Evolutionary conservation across 768 basidiomycete genomes (phyloP).

Genomic region (Hygrophoropsis aurantiaca): DNA sequence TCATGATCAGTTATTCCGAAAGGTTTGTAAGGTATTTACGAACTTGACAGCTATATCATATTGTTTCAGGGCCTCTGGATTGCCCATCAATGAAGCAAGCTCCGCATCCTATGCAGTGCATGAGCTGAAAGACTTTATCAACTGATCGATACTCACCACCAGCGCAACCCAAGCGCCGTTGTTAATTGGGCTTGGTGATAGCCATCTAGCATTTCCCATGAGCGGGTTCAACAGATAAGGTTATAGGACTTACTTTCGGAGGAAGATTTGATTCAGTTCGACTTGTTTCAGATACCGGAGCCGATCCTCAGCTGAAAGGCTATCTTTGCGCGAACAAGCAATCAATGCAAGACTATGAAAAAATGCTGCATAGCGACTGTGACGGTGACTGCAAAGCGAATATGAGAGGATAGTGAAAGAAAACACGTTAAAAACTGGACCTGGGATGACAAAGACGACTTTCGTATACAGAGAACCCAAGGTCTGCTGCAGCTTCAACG

Average conservation of each 20-base stretch:
- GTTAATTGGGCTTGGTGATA: slow-evolving; percentile 69
- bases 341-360: slow-evolving; percentile 71
- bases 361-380: slow-evolving; percentile 66
- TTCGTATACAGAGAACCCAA: slow-evolving; percentile 64
- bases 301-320: slow-evolving; percentile 34
- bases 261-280: slow-evolving; percentile 57
- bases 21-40: slow-evolving; percentile 8
- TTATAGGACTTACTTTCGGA: slow-evolving; percentile 48
- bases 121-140: slow-evolving; percentile 1
- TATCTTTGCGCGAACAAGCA: slow-evolving; percentile 51
- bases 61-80: slow-evolving; percentile 58
- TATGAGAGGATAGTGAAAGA: not conserved
- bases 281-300: slow-evolving; percentile 55
- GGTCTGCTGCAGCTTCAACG: slow-evolving; percentile 53
- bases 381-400: slow-evolving; percentile 51
- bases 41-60: slow-evolving; percentile 72
- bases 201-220: slow-evolving; percentile 47
- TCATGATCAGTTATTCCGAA: not conserved
- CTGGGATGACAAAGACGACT: slow-evolving; percentile 63
- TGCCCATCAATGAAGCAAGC: slow-evolving; percentile 55
- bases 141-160: slow-evolving; percentile 42
- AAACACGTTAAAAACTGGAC: slow-evolving; percentile 33
- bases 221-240: not conserved
- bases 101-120: slow-evolving; percentile 58
- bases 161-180: slow-evolving; percentile 67